A percentile compares a stretch with the other conserved stretches of the same genome.
These are phyloP conservation scores for Pleurotus pulmonarius DNA, from an alignment of 768 basidiomycete genomes.

Conservation along the genomic window DNA sequence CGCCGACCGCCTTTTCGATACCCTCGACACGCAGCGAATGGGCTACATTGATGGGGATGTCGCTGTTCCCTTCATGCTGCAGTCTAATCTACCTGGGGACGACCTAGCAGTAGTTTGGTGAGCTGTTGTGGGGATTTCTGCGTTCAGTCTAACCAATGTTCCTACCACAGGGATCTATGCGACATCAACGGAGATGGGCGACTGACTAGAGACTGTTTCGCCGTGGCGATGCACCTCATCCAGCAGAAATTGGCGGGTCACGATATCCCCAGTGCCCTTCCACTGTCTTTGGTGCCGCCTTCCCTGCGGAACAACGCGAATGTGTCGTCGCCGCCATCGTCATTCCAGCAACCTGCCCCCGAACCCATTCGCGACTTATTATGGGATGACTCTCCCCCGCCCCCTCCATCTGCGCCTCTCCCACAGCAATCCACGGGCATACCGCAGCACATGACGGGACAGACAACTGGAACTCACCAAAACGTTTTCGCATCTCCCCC, in stretches of 20 bases:
- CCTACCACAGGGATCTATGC: constrained; percentile 75
- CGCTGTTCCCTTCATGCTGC: constrained; percentile 93
- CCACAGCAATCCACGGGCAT: constrained; percentile 35
- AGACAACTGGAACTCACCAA: constrained; percentile 8
- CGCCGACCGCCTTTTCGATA: constrained; percentile 76
- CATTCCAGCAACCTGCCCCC: constrained; percentile 34
- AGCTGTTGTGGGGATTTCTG: constrained; percentile 20
- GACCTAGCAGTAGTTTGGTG: constrained; percentile 91
- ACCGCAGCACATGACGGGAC: constrained; percentile 30
- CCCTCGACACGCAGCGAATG: constrained; percentile 67
- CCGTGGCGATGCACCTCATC: constrained; percentile 93
- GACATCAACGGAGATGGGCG: constrained; percentile 87
- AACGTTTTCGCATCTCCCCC: constrained; percentile 20
- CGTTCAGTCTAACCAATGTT: neutral
- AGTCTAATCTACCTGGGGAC: constrained; percentile 80
- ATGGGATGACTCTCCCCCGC: constrained; percentile 44
- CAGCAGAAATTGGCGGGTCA: constrained; percentile 79
- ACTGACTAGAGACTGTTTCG: constrained; percentile 89
- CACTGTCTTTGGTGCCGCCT: constrained; percentile 76
- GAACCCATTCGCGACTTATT: constrained; percentile 45
- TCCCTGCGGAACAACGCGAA: constrained; percentile 54
- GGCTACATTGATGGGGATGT: constrained; percentile 91
- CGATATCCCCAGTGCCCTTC: constrained; percentile 69
- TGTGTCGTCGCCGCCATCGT: constrained; percentile 34
- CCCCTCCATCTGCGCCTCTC: constrained; percentile 29